Conservation (phyloP, 2,329 filamentous ascomycete genomes). For the Xylariaceae sp. region DNA sequence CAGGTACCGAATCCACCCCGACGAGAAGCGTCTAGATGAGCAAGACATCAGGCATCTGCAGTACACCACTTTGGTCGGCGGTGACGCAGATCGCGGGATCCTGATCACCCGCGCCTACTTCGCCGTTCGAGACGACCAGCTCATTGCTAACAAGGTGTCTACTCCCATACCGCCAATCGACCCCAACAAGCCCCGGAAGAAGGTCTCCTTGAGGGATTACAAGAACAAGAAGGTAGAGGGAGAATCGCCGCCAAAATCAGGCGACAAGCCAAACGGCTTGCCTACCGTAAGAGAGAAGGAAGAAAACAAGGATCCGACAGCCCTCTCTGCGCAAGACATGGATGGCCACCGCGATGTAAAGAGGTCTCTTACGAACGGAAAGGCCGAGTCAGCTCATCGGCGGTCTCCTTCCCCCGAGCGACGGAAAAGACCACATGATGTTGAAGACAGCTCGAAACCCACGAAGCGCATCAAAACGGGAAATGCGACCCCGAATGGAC, state of each 20-base stretch:
- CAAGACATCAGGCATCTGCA: constrained; percentile 51
- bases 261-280: constrained; percentile 20
- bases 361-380: constrained; percentile 22
- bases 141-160: constrained; percentile 35
- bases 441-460: constrained; percentile 42
- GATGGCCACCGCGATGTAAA: constrained; percentile 24
- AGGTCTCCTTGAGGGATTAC: constrained; percentile 58
- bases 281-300: constrained; percentile 26
- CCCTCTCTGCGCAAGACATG: constrained; percentile 23
- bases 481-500: constrained; percentile 21
- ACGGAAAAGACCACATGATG: constrained; percentile 47
- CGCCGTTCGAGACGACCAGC: constrained; percentile 51
- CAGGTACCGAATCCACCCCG: constrained; percentile 45
- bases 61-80: constrained; percentile 53
- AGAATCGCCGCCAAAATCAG: constrained; percentile 25
- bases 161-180: constrained; percentile 23
- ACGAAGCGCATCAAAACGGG: constrained; percentile 48
- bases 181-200: constrained; percentile 46
- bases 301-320: constrained; percentile 27
- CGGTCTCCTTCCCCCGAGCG: constrained; percentile 42
- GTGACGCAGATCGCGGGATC: constrained; percentile 56
- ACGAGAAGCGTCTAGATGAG: constrained; percentile 44
- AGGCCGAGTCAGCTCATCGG: constrained; percentile 30
- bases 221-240: constrained; percentile 50
- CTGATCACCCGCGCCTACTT: constrained; percentile 57